These are phyloP conservation scores for Metschnikowia lochheadii DNA, from an alignment of 805 yeast genomes.

Conservation along the genomic window DNA sequence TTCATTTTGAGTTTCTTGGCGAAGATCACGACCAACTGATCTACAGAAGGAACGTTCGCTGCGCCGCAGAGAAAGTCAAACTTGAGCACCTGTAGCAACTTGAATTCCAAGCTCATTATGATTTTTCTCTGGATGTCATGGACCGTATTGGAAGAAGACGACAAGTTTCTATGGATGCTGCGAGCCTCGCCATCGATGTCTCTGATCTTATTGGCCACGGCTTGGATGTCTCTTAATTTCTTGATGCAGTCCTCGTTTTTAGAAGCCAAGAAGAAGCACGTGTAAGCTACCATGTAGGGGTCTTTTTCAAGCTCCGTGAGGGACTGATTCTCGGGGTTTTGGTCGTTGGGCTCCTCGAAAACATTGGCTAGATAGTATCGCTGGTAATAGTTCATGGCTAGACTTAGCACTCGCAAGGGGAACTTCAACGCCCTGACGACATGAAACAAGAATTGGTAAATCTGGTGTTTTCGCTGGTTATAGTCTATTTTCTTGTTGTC, in stretches of 20 bases:
- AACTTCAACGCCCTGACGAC: slow-evolving; percentile 53
- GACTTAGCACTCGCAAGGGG: slow-evolving; percentile 66
- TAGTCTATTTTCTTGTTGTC: slow-evolving; percentile 43
- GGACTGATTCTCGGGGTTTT: slow-evolving; percentile 18
- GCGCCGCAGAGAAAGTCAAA: slow-evolving; percentile 75
- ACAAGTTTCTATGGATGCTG: slow-evolving; percentile 13
- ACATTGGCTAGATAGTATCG: slow-evolving; percentile 62
- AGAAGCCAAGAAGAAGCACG: slow-evolving; percentile 66
- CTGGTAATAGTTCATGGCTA: slow-evolving; percentile 71
- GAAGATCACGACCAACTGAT: slow-evolving; percentile 60
- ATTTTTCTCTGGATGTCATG: slow-evolving; percentile 55
- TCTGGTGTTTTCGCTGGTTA: slow-evolving; percentile 49
- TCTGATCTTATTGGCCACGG: slow-evolving; percentile 42
- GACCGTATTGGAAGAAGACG: slow-evolving; percentile 12
- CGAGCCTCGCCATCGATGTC: slow-evolving; percentile 35
- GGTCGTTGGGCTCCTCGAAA: slow-evolving; percentile 39
- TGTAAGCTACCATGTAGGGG: slow-evolving; percentile 60
- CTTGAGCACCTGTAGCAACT: slow-evolving; percentile 67
- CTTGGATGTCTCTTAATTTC: slow-evolving; percentile 59
- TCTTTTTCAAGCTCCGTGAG: slow-evolving; percentile 30
- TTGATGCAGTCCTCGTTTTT: slow-evolving; percentile 85
- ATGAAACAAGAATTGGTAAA: slow-evolving; percentile 52
- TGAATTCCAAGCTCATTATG: slow-evolving; percentile 61
- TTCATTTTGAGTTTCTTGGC: slow-evolving; percentile 47
- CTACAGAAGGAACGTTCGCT: slow-evolving; percentile 41